Evolutionary conservation across 2,329 filamentous ascomycete genomes (phyloP).

Genomic region (Atkinsonella hypoxylon): DNA sequence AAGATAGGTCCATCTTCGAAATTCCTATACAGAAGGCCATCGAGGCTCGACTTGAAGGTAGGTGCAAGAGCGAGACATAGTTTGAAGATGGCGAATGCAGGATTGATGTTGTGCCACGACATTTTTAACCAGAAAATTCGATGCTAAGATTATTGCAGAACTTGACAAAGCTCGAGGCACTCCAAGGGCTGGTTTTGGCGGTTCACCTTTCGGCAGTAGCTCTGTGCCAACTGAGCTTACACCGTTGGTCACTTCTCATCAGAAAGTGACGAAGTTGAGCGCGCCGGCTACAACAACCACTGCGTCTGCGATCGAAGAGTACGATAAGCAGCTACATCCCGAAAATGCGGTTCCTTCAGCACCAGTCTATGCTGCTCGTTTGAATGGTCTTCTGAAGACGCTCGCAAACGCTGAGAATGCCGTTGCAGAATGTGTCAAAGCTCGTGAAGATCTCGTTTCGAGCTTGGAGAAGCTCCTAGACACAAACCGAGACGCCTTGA

Average conservation of each 20-base stretch:
- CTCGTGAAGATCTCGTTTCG: constrained; percentile 62
- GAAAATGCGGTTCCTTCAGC: constrained; percentile 58
- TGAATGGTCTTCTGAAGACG: constrained; percentile 81
- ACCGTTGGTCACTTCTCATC: constrained; percentile 62
- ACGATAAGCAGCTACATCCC: constrained; percentile 69
- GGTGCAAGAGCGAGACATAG: constrained; percentile 11
- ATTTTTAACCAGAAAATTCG: background rate
- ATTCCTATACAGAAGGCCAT: constrained; percentile 65
- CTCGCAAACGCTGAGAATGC: constrained; percentile 81
- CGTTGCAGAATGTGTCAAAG: constrained; percentile 80
- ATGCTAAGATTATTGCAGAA: constrained; percentile 29
- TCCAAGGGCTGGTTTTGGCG: constrained; percentile 38
- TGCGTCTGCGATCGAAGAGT: constrained; percentile 66
- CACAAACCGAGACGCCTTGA: constrained; percentile 56
- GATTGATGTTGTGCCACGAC: no score
- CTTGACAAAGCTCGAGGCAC: constrained; percentile 48
- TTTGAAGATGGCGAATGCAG: no score
- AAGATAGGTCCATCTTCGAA: constrained; percentile 76
- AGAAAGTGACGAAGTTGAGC: constrained; percentile 60
- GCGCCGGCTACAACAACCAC: constrained; percentile 55
- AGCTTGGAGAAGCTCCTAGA: constrained; percentile 75
- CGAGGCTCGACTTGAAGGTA: constrained; percentile 69
- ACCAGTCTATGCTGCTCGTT: constrained; percentile 80
- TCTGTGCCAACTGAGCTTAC: constrained; percentile 65
- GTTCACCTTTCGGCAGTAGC: constrained; percentile 46